phyloP scores from a whole-genome alignment of 73 alveolate genomes.

The Paramecium caudatum region DNA sequence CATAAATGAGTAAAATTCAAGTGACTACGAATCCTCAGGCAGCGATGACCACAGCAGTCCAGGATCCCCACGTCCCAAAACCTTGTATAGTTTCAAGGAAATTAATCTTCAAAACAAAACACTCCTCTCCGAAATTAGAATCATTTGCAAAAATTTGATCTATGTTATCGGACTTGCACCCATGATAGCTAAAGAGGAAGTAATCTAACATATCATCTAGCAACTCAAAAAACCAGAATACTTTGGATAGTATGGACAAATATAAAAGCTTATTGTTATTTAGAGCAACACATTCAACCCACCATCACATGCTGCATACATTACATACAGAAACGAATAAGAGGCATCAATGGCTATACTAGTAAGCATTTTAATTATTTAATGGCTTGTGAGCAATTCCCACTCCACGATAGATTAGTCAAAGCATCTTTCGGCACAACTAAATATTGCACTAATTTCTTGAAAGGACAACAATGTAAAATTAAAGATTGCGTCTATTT shows the following conservation, averaged over 20 bases:
- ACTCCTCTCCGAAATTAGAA: slow-evolving; percentile 75
- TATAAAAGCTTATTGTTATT: slow-evolving; percentile 85
- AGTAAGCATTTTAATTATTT: slow-evolving; percentile 59
- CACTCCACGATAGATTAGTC: slow-evolving; percentile 78
- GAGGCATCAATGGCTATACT: slow-evolving; percentile 89
- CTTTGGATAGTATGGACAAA: slow-evolving; percentile 88
- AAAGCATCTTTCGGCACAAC: slow-evolving; percentile 92
- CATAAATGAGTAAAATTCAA: slow-evolving; percentile 13
- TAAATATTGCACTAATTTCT: slow-evolving; percentile 86
- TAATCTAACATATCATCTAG: slow-evolving; percentile 25
- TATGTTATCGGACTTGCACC: slow-evolving; percentile 90
- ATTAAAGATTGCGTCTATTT: slow-evolving; percentile 86
- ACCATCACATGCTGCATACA: slow-evolving; percentile 89
- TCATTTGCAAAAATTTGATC: slow-evolving; percentile 85
- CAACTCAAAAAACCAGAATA: slow-evolving; percentile 81
- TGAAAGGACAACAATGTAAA: slow-evolving; percentile 85
- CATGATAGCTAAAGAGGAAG: slow-evolving; percentile 83
- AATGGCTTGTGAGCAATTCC: slow-evolving; percentile 79
- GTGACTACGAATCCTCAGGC: not conserved
- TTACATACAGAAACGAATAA: slow-evolving; percentile 82
- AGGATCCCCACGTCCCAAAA: not conserved
- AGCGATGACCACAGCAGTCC: slow-evolving; percentile 9
- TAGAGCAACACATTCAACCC: slow-evolving; percentile 84
- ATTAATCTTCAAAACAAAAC: slow-evolving; percentile 35
- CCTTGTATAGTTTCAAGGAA: slow-evolving; percentile 12